Evolutionary conservation across 2,329 filamentous ascomycete species (phyloP), one percentile per base, ranked within the genome.

Genomic region (Aureobasidium sp.): DNA sequence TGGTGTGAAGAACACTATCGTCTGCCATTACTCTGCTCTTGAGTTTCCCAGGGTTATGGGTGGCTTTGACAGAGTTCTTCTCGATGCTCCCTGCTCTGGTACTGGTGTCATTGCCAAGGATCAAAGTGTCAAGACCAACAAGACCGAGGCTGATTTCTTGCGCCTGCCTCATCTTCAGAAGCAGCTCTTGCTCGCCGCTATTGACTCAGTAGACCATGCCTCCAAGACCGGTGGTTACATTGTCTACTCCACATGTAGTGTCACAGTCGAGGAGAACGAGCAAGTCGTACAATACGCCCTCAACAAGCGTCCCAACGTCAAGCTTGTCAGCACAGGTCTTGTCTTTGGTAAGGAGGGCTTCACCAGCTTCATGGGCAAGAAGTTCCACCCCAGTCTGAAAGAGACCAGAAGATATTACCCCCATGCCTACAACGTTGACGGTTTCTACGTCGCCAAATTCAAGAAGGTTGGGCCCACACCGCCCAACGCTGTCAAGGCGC

Each of bases 41-140:
- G 90, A 94, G 60, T 98, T 97, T 69, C 93, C 93, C 24, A 88
- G 84, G 64, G 88, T 95, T 32, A 90, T 98, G 70, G 93, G 91
- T 55, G 93, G 93, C 11, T 98, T 98, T 58, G 93, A 98, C 70
- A 82, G 93, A 58, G 89, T 98, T 5, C 74, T 97, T 40, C 86
- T 97, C 55, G 90, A 98, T 72, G 90, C 90, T 1, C 93, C 93
- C 4, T 97, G 93, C 74, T 95, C 90, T 3, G 91, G 93, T 61
- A 98, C 93, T 1, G 93, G 93, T 63, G 93, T 98, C 65, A 98
- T 98, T 60, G 86, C 90, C 58, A 98, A 98, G 75, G 93, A 98
- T 71, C 82, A 91, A 27, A 89, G 86, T 59, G 90, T 98, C 62
- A 98, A 98, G 79, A 97, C 91, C 21, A 97, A 96, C 77, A 97